Conservation (phyloP, 129 eudicot genomes). For the Gnaphalium uliginosum region DNA sequence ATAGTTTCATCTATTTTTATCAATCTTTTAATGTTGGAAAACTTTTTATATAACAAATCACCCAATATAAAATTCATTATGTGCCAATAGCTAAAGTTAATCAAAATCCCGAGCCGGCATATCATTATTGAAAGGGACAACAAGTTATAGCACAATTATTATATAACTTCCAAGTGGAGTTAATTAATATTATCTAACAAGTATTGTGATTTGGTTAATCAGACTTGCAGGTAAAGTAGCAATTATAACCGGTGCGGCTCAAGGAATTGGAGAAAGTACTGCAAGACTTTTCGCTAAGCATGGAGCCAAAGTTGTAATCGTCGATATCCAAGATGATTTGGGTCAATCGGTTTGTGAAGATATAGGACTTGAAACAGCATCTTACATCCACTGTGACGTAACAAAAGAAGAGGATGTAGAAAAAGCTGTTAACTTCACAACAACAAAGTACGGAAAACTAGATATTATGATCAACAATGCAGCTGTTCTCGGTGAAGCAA, state of each 20-base stretch:
- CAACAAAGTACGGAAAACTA: constrained; percentile 31
- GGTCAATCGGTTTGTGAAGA: constrained; percentile 30
- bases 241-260: constrained; percentile 43
- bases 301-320: constrained; percentile 44
- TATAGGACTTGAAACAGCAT: constrained; percentile 13
- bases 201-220: background rate
- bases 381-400: constrained; percentile 43
- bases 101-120: background rate
- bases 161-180: background rate
- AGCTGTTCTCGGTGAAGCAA: constrained; percentile 22
- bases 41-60: no score
- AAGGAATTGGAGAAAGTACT: constrained; percentile 34
- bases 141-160: background rate
- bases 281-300: constrained; percentile 31
- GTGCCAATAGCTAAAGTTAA: background rate
- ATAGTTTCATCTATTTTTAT: no score
- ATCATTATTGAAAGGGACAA: background rate
- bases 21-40: background rate
- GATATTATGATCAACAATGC: constrained; percentile 44
- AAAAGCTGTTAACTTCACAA: constrained; percentile 17
- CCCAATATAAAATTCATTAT: no score
- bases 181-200: background rate
- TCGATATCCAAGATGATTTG: constrained; percentile 41
- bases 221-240: constrained; percentile 46
- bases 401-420: constrained; percentile 22